Percentiles rank a stretch among this genome's conserved stretches.
Evolutionary conservation across 768 basidiomycete genomes (phyloP).

Genomic region (Trametes elegans): DNA sequence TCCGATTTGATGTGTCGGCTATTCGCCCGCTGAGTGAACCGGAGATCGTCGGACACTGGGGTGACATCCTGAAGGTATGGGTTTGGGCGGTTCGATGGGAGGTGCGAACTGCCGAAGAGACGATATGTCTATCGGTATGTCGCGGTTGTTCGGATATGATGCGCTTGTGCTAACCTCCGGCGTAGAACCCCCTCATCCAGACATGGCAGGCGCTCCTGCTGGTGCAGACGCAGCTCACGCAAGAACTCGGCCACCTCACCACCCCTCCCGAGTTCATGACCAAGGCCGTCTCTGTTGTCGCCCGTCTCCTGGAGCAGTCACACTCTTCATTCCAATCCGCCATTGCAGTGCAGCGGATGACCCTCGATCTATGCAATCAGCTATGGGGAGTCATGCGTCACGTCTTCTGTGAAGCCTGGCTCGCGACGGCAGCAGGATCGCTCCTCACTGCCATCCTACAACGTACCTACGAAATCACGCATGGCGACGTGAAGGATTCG

Average conservation of each 20-base stretch:
- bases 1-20: constrained; percentile 21
- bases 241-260: constrained; percentile 37
- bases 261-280: constrained; percentile 35
- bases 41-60: constrained; percentile 41
- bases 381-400: constrained; percentile 54
- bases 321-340: background rate
- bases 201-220: constrained; percentile 61
- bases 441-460: constrained; percentile 48
- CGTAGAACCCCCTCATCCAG: constrained; percentile 39
- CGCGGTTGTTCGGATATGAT: background rate
- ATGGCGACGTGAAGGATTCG: constrained; percentile 35
- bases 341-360: background rate
- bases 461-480: constrained; percentile 39
- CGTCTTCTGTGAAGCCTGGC: constrained; percentile 41
- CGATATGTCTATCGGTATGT: background rate
- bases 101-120: constrained; percentile 8
- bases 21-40: constrained; percentile 36
- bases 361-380: constrained; percentile 39
- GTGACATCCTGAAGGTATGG: constrained; percentile 36
- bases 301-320: constrained; percentile 33
- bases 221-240: constrained; percentile 42
- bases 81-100: background rate
- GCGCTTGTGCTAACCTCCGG: background rate
- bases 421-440: constrained; percentile 43
- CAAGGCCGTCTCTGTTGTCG: constrained; percentile 35